Base-by-base conservation (phyloP, 1,284 basidiomycete genomes). In the Ganoderma sp. region DNA sequence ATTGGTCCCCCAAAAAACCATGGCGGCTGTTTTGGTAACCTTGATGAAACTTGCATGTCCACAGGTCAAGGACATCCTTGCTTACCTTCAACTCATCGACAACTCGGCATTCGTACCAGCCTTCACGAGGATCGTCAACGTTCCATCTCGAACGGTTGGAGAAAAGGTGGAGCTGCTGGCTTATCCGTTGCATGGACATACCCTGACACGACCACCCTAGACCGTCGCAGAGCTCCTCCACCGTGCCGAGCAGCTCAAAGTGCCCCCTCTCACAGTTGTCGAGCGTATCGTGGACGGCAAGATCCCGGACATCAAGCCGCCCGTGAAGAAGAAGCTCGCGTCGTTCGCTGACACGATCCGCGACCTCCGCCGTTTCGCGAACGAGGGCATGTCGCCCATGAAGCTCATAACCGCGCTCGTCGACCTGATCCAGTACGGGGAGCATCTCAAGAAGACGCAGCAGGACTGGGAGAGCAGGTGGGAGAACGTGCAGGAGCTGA, bases 401-500 rank as follows among this genome's bases (percentile, higher is more conserved):
- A 85, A 89, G 52, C 81, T 97, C 54, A 88, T 97, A 71, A 84
- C 84, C 37, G 78, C 83, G 15, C 78, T 94, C 0, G 75, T 93
- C 3, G 84, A 88, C 3, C 79, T 88, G 66, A 86, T 90, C 48
- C 79, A 85, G 1, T 97, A 95, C 76, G 84, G 91, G 75, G 86
- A 85, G 5, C 85, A 95, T 74, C 83, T 97, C 43, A 87, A 86
- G 75, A 88, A 87, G 74, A 90, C 88, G 0, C 87, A 93, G 69
- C 83, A 83, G 5, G 94, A 97, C 71, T 90, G 87, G 81, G 90
- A 92, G 52, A 87, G 86, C 50, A 84, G 94, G 43, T 92, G 91
- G 93, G 92, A 95, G 78, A 97, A 97, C 78, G 89, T 97, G 0
- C 86, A 93, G 75, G 95, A 97, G 79, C 81, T 97, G 71, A 89